Conservation (phyloP, 768 basidiomycete species). For the Rhodotorula sphaerocarpa region DNA sequence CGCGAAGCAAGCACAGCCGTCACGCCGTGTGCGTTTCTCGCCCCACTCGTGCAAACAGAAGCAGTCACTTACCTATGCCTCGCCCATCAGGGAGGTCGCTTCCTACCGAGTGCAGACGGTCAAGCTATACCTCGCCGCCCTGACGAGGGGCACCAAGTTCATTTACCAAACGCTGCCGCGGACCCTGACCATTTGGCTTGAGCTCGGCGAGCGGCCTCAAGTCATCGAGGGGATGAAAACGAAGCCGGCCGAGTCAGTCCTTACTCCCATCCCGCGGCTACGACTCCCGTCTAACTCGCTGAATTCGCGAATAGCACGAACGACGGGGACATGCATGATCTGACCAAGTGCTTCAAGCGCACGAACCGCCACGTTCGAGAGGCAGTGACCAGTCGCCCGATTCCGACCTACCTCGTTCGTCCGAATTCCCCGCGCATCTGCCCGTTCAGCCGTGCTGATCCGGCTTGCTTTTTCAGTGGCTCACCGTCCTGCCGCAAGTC, state of each 20-base stretch:
- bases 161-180: constrained; percentile 93
- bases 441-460: too few relatives aligned
- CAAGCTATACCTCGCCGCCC: constrained; percentile 46
- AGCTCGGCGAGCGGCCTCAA: constrained; percentile 61
- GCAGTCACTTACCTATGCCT: too few relatives aligned
- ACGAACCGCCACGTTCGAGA: constrained; percentile 4
- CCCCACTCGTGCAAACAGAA: not conserved
- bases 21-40: not conserved
- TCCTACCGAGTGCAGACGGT: constrained; percentile 3
- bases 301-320: too few relatives aligned
- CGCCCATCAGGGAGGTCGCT: not conserved
- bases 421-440: not conserved
- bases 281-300: too few relatives aligned
- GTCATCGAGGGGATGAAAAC: constrained; percentile 34
- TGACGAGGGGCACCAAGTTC: constrained; percentile 80
- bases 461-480: constrained; percentile 57
- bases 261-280: too few relatives aligned
- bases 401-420: constrained; percentile 71
- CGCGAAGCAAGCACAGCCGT: not conserved
- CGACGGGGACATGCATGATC: constrained; percentile 8
- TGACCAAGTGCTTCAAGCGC: not conserved
- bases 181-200: constrained; percentile 87
- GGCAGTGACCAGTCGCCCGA: constrained; percentile 44
- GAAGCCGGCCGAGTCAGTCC: constrained; percentile 4
- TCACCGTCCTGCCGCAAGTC: constrained; percentile 90